Base-by-base conservation (phyloP, 2,329 filamentous ascomycete genomes). In the Coniochaeta prunicola region DNA sequence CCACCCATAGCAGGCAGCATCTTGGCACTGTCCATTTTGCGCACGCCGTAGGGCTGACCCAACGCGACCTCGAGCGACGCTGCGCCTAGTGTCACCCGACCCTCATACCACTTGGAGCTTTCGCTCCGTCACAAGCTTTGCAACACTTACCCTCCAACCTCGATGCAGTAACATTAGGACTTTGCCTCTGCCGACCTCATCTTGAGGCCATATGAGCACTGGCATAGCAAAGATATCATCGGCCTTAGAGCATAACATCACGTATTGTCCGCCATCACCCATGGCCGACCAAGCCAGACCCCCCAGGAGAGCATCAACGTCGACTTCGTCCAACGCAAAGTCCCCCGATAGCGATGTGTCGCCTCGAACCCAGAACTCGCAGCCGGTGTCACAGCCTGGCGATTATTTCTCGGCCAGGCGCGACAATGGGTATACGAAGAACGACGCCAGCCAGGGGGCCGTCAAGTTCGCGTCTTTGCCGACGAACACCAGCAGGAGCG, bases 141-240 rank as follows among this genome's bases (percentile, higher is more conserved):
- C 42, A 28, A 34, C 19, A 33, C 53, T 38, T 5, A 19, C 31
- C 45, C 40, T 45, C 56, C n/a, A 53, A 62, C 57, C 64, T 65
- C 69, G 65, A 76, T 76, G 74, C 71, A 64, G 66, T 66, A 66
- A 55, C 63, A 57, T 66, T 66, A 68, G 68, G 62, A 68, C 64
- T 64, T 68, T 71, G 67, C 73, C 71, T 73, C 70, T 73, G 74
- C 74, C 71, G 73, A 72, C 73, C 74, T 75, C 73, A 28, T 19
- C 62, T 63, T 65, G 74, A 76, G 74, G 73, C 70, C 71, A 71
- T 69, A 68, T 68, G 69, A 73, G 71, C 69, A 66, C 65, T 71
- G 71, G 72, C 72, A 66, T 64, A 67, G 65, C 24, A 50, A 50
- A 21, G 45, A 50, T 13, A 26, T 50, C 26, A 50, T n/a, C n/a